Percentiles rank a stretch among this genome's conserved stretches.
Conservation (phyloP, 192 early-diverging fungal species). For the Polychytrium aggregatum region DNA sequence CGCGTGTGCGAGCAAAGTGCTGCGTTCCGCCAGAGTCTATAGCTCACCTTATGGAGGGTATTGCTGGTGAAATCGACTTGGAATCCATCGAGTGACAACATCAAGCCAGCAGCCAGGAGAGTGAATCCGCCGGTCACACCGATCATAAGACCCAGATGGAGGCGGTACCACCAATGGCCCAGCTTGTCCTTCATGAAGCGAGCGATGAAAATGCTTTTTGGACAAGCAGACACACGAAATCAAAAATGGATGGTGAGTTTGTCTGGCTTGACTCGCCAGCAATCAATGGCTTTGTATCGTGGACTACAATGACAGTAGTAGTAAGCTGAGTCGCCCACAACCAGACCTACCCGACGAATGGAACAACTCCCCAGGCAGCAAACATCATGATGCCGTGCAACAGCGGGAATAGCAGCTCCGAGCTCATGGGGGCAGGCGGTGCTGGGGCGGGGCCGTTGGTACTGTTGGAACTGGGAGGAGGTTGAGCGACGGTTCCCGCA, state of each 20-base stretch:
- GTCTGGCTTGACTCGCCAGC: background rate
- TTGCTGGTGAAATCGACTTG: slow-evolving; percentile 1
- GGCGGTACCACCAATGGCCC: slow-evolving; percentile 29
- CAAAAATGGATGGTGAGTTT: background rate
- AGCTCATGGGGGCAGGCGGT: no score
- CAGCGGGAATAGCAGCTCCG: slow-evolving; percentile 14
- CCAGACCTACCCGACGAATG: slow-evolving; percentile 13
- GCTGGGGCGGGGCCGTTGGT: no score
- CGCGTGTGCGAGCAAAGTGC: no score
- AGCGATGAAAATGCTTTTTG: slow-evolving; percentile 33
- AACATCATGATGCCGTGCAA: slow-evolving; percentile 34
- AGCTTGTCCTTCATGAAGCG: slow-evolving; percentile 24
- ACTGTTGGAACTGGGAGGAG: no score
- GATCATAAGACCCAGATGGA: slow-evolving; percentile 24
- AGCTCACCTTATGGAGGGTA: no score
- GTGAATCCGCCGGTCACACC: slow-evolving; percentile 3
- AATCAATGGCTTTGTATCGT: slow-evolving; percentile 2
- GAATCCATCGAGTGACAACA: slow-evolving; percentile 6
- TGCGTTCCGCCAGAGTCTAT: no score
- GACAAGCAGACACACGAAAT: background rate
- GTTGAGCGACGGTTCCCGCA: no score
- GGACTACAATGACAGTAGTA: slow-evolving; percentile 13
- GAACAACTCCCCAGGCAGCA: slow-evolving; percentile 27
- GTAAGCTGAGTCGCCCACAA: slow-evolving; percentile 1
- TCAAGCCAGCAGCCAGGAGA: no score